phyloP scores from a whole-genome alignment of 441 rosid species.

The Croton setiger region DNA sequence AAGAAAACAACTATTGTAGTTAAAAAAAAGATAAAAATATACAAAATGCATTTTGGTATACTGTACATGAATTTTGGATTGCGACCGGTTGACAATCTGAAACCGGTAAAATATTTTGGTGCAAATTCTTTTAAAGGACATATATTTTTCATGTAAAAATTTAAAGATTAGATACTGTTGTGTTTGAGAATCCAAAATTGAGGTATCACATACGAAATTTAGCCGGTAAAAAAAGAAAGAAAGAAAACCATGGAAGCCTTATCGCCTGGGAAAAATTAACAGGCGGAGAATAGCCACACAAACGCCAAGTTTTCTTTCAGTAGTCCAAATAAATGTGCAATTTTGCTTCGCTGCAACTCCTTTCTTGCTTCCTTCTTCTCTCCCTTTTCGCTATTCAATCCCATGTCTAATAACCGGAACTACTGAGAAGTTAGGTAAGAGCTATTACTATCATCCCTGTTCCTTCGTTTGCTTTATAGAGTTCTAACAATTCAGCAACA shows the following conservation, averaged over 20 bases:
- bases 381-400: not conserved
- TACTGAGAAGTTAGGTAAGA: conserved; percentile 12
- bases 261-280: conserved; percentile 13
- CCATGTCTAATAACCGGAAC: not conserved
- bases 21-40: too few species aligned
- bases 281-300: conserved; percentile 21
- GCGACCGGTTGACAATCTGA: too few species aligned
- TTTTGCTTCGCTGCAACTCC: not conserved
- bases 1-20: too few species aligned
- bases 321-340: not conserved
- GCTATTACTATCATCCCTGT: not conserved
- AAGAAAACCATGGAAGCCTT: conserved; percentile 11
- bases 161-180: too few species aligned
- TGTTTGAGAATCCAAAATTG: too few species aligned
- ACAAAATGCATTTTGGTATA: too few species aligned
- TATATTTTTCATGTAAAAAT: too few species aligned
- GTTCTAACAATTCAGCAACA: not conserved
- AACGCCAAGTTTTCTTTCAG: not conserved
- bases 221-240: too few species aligned
- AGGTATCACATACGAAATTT: too few species aligned
- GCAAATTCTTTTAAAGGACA: too few species aligned
- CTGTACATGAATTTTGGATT: too few species aligned
- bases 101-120: too few species aligned
- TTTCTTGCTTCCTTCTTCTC: not conserved
- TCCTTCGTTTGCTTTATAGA: not conserved